Base-by-base conservation (phyloP, 2,329 filamentous ascomycete genomes). In the Macrophomina pseudophaseolina region DNA sequence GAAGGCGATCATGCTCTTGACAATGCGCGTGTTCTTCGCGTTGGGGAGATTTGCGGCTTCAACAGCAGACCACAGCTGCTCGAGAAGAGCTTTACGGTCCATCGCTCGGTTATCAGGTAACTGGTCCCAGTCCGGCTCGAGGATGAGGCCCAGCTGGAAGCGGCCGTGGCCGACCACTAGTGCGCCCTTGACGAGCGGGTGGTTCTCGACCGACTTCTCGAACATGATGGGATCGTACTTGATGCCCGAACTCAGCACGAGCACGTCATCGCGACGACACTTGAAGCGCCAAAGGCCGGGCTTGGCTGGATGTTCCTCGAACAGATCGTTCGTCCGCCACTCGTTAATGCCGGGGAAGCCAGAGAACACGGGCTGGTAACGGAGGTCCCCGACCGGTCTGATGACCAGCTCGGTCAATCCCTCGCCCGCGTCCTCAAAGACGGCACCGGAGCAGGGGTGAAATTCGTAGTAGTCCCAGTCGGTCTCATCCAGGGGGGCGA, bases 1-100 rank as follows among this genome's bases (percentile, higher is more conserved):
- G 56, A 85, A 73, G 0, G 78, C 72, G 38, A 85, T 76, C 63
- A 78, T 81, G 32, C 78, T 75, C 67, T 77, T 79, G 56, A 74
- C 75, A 1, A 86, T 72, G 38, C 80, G 78, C 2, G 76, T 79
- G 69, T 83, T 81, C 9, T 77, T 76, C 0, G 78, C 75, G 12
- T 77, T 76, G 0, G 71, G 67, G 2, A 72, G 69, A 48, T 86
- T 86, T 0, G 82, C 82, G 23, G 74, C 69, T 60, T 84, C 75
- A 0, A 86, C 76, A 0, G 70, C 72, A 0, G 76, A 73, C 83
- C 83, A 85, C 4, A 86, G 78, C 49, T 75, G 74, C 6, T 84
- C 78, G 3, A 85, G 67, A 2, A 80, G 68, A 49, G 40, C 58
- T 18, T 65, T 66, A 12, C 64, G 49, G 12, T 69, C 66, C n/a